Conservation (phyloP, 2,329 filamentous ascomycete genomes). For the Trichoderma koningii region DNA sequence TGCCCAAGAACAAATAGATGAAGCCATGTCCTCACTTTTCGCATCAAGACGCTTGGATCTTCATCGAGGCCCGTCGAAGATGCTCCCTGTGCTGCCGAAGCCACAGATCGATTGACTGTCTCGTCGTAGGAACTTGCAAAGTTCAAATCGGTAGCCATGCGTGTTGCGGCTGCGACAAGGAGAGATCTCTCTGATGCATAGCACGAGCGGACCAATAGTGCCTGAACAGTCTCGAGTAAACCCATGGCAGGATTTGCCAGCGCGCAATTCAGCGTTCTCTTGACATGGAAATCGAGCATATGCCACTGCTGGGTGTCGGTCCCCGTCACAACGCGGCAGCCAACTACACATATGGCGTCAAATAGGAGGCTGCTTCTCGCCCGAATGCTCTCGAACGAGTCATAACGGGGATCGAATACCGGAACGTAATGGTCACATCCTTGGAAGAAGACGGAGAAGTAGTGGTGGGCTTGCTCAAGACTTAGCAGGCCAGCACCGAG, state of each 20-base stretch:
- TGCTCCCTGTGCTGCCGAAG: not conserved
- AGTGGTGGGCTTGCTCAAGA: constrained; percentile 31
- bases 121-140: constrained; percentile 48
- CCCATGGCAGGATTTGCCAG: constrained; percentile 34
- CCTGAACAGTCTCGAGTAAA: constrained; percentile 53
- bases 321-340: constrained; percentile 49
- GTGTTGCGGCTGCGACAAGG: constrained; percentile 51
- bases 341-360: constrained; percentile 54
- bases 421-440: constrained; percentile 37
- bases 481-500: constrained; percentile 32
- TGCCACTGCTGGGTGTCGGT: constrained; percentile 45
- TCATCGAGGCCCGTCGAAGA: constrained; percentile 30
- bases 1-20: constrained; percentile 55
- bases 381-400: constrained; percentile 50
- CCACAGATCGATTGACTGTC: constrained; percentile 34
- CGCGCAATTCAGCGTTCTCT: constrained; percentile 47
- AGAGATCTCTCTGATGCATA: constrained; percentile 56
- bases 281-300: constrained; percentile 47
- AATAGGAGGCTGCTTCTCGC: constrained; percentile 52
- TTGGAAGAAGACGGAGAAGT: constrained; percentile 35
- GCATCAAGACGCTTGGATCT: constrained; percentile 39
- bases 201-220: constrained; percentile 53
- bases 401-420: constrained; percentile 38
- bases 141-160: constrained; percentile 53
- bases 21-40: constrained; percentile 53